phyloP scores from a whole-genome alignment of 2,329 filamentous ascomycete species.

The Orbilia brochopaga region DNA sequence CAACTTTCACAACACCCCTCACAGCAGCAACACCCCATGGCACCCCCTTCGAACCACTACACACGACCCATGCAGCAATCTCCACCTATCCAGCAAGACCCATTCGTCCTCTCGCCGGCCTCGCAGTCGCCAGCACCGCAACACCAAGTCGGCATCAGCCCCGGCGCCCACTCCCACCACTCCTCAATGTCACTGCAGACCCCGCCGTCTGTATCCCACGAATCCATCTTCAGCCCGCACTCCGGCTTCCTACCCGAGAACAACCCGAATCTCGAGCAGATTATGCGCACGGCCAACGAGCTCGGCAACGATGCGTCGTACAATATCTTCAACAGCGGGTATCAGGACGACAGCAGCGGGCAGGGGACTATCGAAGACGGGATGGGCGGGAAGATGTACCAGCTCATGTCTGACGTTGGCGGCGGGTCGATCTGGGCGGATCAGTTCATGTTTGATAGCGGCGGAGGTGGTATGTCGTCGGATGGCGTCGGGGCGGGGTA shows the following conservation, averaged over 20 bases:
- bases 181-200: constrained; percentile 44
- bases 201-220: constrained; percentile 29
- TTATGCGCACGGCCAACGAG: constrained; percentile 42
- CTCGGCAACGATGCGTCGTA: constrained; percentile 42
- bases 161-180: constrained; percentile 44
- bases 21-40: constrained; percentile 38
- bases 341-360: constrained; percentile 33
- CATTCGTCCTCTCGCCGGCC: constrained; percentile 42
- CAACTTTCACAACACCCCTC: background rate
- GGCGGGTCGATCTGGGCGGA: constrained; percentile 45
- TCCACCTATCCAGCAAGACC: constrained; percentile 37
- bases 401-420: constrained; percentile 48
- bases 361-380: constrained; percentile 26
- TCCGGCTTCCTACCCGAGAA: constrained; percentile 28
- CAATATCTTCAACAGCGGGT: constrained; percentile 46
- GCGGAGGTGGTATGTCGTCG: constrained; percentile 11
- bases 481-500: constrained; percentile 19
- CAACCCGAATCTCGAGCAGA: constrained; percentile 41
- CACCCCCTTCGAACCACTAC: constrained; percentile 35
- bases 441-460: constrained; percentile 46
- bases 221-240: constrained; percentile 36
- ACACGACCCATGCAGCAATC: constrained; percentile 38
- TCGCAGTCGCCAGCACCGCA: constrained; percentile 37
- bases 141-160: constrained; percentile 41
- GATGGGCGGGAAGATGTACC: constrained; percentile 49